A percentile compares a stretch with the other conserved stretches of the same genome.
phyloP scores from a whole-genome alignment of 2,329 filamentous ascomycete species.

The Cercospora nicotianae region DNA sequence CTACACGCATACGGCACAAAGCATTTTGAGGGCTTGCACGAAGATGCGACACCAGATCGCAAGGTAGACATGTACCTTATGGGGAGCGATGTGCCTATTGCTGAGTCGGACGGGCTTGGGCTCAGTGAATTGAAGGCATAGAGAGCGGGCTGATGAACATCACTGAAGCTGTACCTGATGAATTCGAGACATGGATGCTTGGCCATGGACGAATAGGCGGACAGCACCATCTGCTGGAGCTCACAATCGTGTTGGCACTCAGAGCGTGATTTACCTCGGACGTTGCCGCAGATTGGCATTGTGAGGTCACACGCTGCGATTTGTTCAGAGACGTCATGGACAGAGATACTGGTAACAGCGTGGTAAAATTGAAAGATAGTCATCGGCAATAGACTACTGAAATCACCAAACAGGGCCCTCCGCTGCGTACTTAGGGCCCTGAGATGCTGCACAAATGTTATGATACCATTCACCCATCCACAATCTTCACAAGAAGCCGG shows the following conservation, averaged over 20 bases:
- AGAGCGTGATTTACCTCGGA: background rate
- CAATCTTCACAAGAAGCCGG: background rate
- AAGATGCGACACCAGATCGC: background rate
- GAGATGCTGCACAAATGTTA: no score
- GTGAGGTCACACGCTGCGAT: background rate
- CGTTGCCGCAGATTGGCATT: background rate
- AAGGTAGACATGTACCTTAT: background rate
- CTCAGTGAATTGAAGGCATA: background rate
- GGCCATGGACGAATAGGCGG: no score
- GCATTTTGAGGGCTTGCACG: background rate
- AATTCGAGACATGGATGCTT: no score
- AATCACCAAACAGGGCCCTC: background rate
- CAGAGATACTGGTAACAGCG: background rate
- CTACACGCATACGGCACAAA: background rate
- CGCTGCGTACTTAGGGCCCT: no score
- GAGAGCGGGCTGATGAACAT: no score
- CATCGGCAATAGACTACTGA: background rate
- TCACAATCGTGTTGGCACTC: no score
- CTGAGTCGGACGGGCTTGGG: background rate
- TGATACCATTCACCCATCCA: no score
- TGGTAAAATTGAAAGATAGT: background rate
- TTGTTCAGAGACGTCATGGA: background rate
- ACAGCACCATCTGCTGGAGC: no score
- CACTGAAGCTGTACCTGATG: no score
- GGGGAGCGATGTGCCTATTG: background rate